Percentiles rank a stretch among this genome's conserved stretches.
Conservation (phyloP, 1,284 basidiomycete species). For the Athelia sp. region DNA sequence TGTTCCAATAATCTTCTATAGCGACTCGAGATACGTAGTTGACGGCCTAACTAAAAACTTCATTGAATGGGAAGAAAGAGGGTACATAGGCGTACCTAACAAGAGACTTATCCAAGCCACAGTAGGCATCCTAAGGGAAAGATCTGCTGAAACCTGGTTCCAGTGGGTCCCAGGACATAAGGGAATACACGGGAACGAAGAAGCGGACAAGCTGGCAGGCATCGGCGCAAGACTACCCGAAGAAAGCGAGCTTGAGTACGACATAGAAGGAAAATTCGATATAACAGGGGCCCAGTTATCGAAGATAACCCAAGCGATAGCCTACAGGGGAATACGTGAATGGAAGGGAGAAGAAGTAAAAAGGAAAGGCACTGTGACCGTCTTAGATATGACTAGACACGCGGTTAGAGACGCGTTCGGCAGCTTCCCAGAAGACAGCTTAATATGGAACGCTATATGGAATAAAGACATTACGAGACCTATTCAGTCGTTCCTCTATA, state of each 20-base stretch:
- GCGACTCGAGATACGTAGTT: constrained; percentile 17
- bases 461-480: constrained; percentile 16
- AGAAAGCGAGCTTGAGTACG: constrained; percentile 4
- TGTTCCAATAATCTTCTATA: constrained; percentile 7
- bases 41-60: constrained; percentile 12
- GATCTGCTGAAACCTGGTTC: constrained; percentile 9
- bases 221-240: constrained; percentile 11
- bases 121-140: constrained; percentile 3
- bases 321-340: constrained; percentile 18
- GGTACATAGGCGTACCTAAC: constrained; percentile 10
- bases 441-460: constrained; percentile 18
- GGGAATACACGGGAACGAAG: constrained; percentile 14
- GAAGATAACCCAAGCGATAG: constrained; percentile 18
- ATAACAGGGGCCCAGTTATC: constrained; percentile 19
- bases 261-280: constrained; percentile 5
- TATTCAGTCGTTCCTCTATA: constrained; percentile 9
- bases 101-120: constrained; percentile 4
- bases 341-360: neutral
- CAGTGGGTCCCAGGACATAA: constrained; percentile 15
- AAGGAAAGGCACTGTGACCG: neutral
- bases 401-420: constrained; percentile 2
- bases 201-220: constrained; percentile 13
- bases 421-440: constrained; percentile 8
- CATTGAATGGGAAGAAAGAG: constrained; percentile 14
- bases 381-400: neutral